Percentiles rank a stretch among this genome's conserved stretches.
Conservation (phyloP, 352 stramenopile species). For the Elongisporangium undulatum region DNA sequence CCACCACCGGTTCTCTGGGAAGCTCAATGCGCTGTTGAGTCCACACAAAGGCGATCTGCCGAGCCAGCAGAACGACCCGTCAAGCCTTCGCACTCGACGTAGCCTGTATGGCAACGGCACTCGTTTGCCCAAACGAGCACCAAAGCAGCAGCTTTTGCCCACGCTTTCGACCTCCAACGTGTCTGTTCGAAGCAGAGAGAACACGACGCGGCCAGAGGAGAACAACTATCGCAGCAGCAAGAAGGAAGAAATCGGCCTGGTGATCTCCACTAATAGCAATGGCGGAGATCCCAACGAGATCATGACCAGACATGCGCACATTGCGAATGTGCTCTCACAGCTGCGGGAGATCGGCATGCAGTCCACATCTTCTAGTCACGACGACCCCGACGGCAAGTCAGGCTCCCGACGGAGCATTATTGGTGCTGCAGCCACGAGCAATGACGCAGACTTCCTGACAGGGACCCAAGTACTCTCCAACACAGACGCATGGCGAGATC, state of each 20-base stretch:
- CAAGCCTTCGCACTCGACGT: neutral
- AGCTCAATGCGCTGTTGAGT: conserved; percentile 17
- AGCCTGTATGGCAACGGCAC: neutral
- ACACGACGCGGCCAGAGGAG: neutral
- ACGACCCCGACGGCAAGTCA: neutral
- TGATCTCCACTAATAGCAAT: neutral
- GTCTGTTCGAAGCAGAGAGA: neutral
- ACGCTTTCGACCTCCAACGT: neutral
- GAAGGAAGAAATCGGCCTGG: neutral
- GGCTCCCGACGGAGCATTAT: neutral
- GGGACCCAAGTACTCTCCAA: neutral
- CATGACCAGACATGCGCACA: neutral
- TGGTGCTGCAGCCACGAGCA: neutral
- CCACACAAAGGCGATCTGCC: neutral
- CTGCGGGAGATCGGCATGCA: neutral
- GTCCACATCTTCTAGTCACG: neutral
- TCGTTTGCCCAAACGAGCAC: neutral
- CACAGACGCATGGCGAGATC: conserved; percentile 39
- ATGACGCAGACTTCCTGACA: neutral
- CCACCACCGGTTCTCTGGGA: conserved; percentile 1
- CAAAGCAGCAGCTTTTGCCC: neutral
- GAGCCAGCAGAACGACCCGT: neutral
- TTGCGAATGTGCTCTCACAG: neutral
- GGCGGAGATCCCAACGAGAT: neutral
- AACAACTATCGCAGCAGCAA: neutral